Conservation (phyloP, 2,329 filamentous ascomycete genomes). For the Fusarium illudens region DNA sequence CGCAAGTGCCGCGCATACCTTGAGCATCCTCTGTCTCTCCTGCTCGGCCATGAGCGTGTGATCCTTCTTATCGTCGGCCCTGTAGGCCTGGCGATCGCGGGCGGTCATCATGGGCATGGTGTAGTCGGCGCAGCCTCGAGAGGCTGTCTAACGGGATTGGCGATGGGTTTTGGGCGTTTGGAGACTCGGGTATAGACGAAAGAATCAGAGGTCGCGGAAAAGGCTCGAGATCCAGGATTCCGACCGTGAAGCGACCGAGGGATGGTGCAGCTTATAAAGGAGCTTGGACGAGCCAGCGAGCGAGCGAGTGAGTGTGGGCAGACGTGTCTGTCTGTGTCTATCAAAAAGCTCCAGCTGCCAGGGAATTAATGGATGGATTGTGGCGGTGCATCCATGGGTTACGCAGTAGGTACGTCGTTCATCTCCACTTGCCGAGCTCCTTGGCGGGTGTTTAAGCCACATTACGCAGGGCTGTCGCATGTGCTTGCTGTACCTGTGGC, state of each 20-base stretch:
- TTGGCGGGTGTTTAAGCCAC: background rate
- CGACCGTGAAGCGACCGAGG: constrained; percentile 17
- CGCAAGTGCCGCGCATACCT: constrained; percentile 39
- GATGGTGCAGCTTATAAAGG: constrained; percentile 35
- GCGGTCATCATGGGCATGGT: constrained; percentile 47
- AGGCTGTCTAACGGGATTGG: constrained; percentile 37
- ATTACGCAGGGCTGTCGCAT: constrained; percentile 8
- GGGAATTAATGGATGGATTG: constrained; percentile 12
- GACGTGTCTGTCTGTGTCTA: constrained; percentile 37
- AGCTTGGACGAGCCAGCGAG: constrained; percentile 21
- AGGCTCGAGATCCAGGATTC: constrained; percentile 6
- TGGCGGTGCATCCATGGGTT: constrained; percentile 39
- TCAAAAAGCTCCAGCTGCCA: constrained; percentile 27
- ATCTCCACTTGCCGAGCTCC: constrained; percentile 34
- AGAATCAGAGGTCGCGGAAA: background rate
- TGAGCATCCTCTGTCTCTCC: constrained; percentile 50
- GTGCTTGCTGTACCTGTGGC: constrained; percentile 38
- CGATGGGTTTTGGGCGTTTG: background rate
- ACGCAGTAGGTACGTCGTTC: constrained; percentile 43
- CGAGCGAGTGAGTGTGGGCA: constrained; percentile 24
- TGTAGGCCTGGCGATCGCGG: constrained; percentile 51
- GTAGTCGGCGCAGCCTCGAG: constrained; percentile 40
- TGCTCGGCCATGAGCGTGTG: constrained; percentile 49
- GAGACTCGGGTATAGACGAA: background rate
- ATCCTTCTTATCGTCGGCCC: constrained; percentile 49